A percentile compares a stretch with the other conserved stretches of the same genome.
Conservation (phyloP, 495 filamentous ascomycete genomes). For the Penicillium coprophilum region DNA sequence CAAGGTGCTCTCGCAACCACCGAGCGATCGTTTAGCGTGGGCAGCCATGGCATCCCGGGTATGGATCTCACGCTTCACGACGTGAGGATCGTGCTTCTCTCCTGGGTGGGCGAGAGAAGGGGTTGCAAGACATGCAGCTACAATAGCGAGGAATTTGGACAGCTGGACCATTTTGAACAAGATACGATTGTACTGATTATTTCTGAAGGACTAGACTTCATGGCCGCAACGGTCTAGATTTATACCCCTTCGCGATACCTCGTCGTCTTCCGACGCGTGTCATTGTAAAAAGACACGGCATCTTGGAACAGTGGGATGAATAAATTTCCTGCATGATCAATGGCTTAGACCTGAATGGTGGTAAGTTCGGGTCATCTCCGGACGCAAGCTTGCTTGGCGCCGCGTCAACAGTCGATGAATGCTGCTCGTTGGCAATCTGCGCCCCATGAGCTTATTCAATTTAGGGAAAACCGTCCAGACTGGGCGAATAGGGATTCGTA, state of each 20-base stretch:
- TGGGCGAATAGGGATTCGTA: slow-evolving; percentile 8
- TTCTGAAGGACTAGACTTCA: background rate
- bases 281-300: background rate
- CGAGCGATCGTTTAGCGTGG: slow-evolving; percentile 28
- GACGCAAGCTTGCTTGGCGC: slow-evolving; percentile 18
- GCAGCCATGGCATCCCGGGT: slow-evolving; percentile 31
- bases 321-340: background rate
- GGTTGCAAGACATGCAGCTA: slow-evolving; percentile 24
- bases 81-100: slow-evolving; percentile 38
- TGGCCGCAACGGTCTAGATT: background rate
- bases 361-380: background rate
- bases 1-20: slow-evolving; percentile 27
- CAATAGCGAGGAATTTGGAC: slow-evolving; percentile 29
- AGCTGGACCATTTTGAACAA: slow-evolving; percentile 25
- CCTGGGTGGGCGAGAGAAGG: slow-evolving; percentile 35
- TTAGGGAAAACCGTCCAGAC: slow-evolving; percentile 14
- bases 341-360: background rate
- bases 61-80: slow-evolving; percentile 34
- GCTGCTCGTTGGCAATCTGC: background rate
- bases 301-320: background rate
- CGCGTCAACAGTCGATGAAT: slow-evolving; percentile 15
- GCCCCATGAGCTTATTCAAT: slow-evolving; percentile 26
- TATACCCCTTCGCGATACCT: background rate
- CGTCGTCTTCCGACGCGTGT: slow-evolving; percentile 1
- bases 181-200: background rate